Conservation (phyloP, 352 stramenopile genomes). For the Globisporangium cylindrosporum region DNA sequence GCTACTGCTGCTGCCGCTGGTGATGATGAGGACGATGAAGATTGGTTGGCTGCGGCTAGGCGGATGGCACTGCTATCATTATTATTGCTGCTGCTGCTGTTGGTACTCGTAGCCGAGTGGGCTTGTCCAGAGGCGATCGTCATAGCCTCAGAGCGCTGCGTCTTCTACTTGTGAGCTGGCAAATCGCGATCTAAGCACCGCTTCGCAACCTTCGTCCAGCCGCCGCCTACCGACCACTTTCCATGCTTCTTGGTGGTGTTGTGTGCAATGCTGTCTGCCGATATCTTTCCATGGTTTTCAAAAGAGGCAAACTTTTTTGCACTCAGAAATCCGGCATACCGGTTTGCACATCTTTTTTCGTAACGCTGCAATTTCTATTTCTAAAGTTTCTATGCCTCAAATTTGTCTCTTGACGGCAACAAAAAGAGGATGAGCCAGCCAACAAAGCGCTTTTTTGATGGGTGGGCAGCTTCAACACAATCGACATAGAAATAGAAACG, state of each 20-base stretch:
- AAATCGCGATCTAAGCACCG: slow-evolving; percentile 4
- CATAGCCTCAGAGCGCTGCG: neutral
- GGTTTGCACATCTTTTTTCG: too few relatives aligned
- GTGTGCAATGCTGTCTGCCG: too few relatives aligned
- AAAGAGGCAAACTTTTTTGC: neutral
- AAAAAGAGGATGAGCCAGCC: too few relatives aligned
- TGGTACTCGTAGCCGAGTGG: neutral
- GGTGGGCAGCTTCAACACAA: neutral
- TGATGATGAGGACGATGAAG: neutral
- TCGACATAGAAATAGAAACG: neutral
- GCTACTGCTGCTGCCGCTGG: neutral
- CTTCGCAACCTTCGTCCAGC: neutral
- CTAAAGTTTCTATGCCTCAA: too few relatives aligned
- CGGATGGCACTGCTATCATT: neutral
- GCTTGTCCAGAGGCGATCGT: neutral
- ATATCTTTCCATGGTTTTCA: neutral
- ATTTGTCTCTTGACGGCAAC: too few relatives aligned
- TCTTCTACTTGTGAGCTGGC: neutral
- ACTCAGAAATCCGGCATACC: too few relatives aligned
- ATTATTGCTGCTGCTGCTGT: neutral
- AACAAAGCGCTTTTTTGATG: neutral
- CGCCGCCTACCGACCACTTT: neutral
- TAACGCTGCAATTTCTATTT: too few relatives aligned
- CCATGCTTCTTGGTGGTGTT: neutral
- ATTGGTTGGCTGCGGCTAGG: slow-evolving; percentile 4